Evolutionary conservation across 768 basidiomycete genomes (phyloP).

Genomic region (Lactifluus rugatus): DNA sequence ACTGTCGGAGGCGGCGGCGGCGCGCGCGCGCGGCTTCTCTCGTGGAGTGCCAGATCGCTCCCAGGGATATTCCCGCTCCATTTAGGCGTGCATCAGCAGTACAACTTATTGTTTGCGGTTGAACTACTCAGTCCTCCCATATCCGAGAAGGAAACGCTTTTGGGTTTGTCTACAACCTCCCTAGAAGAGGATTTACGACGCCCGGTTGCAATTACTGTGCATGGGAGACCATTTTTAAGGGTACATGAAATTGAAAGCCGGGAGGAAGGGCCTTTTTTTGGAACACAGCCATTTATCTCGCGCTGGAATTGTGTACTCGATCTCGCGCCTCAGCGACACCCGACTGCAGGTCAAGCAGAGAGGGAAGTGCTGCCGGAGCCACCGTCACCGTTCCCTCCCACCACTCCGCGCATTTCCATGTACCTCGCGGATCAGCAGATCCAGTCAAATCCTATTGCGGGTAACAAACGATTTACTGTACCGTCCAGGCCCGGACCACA

Average conservation of each 20-base stretch:
- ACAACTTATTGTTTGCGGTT: slow-evolving; percentile 85
- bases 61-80: slow-evolving; percentile 54
- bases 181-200: slow-evolving; percentile 15
- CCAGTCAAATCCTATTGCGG: slow-evolving; percentile 32
- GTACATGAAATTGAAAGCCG: slow-evolving; percentile 2
- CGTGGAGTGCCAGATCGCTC: slow-evolving; percentile 37
- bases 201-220: slow-evolving; percentile 50
- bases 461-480: slow-evolving; percentile 44
- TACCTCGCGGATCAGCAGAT: slow-evolving; percentile 21
- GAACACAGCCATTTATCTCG: slow-evolving; percentile 69
- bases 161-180: slow-evolving; percentile 19
- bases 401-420: slow-evolving; percentile 13
- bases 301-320: slow-evolving; percentile 89
- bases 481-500: slow-evolving; percentile 26
- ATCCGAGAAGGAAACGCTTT: slow-evolving; percentile 33
- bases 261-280: slow-evolving; percentile 33
- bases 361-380: slow-evolving; percentile 58
- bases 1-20: slow-evolving; percentile 56
- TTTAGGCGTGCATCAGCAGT: slow-evolving; percentile 69
- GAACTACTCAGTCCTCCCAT: slow-evolving; percentile 62
- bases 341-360: slow-evolving; percentile 23
- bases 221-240: slow-evolving; percentile 52
- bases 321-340: slow-evolving; percentile 35
- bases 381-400: slow-evolving; percentile 65
- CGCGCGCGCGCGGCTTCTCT: slow-evolving; percentile 39